Percentiles rank a stretch among this genome's conserved stretches.
These are phyloP conservation scores for Beauveria caledonica DNA, from an alignment of 2,329 filamentous ascomycete genomes.

Conservation along the genomic window DNA sequence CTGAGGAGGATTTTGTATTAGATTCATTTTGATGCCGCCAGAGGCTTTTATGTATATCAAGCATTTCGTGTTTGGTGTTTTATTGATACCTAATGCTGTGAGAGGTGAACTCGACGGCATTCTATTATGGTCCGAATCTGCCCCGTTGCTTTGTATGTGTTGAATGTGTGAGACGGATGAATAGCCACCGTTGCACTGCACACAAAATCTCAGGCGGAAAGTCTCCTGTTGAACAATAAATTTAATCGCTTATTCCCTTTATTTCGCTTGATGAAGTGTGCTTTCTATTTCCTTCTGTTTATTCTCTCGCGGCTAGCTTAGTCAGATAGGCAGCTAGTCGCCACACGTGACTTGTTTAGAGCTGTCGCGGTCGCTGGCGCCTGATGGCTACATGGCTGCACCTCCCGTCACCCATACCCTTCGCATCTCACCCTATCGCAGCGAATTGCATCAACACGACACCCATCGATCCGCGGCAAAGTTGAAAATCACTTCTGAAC, in stretches of 20 bases:
- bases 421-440: conserved; percentile 16
- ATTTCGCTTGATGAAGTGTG: neutral
- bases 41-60: conserved; percentile 12
- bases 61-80: conserved; percentile 13
- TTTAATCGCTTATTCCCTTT: neutral
- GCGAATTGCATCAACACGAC: conserved; percentile 17
- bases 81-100: conserved; percentile 7
- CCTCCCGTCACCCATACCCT: conserved; percentile 27
- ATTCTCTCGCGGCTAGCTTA: neutral
- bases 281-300: neutral
- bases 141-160: neutral
- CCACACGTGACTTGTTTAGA: conserved; percentile 23
- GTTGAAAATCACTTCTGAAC: neutral
- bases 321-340: neutral
- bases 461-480: conserved; percentile 13
- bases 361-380: conserved; percentile 40
- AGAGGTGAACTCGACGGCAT: conserved; percentile 10
- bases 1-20: neutral
- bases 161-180: neutral
- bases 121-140: conserved; percentile 3
- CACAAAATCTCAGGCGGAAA: neutral
- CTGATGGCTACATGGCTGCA: conserved; percentile 25
- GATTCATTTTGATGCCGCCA: conserved; percentile 9
- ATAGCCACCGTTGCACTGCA: neutral
- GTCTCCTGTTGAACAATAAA: neutral